phyloP scores from a whole-genome alignment of 2,329 filamentous ascomycete genomes.

The Arthrobotrys sinensis region DNA sequence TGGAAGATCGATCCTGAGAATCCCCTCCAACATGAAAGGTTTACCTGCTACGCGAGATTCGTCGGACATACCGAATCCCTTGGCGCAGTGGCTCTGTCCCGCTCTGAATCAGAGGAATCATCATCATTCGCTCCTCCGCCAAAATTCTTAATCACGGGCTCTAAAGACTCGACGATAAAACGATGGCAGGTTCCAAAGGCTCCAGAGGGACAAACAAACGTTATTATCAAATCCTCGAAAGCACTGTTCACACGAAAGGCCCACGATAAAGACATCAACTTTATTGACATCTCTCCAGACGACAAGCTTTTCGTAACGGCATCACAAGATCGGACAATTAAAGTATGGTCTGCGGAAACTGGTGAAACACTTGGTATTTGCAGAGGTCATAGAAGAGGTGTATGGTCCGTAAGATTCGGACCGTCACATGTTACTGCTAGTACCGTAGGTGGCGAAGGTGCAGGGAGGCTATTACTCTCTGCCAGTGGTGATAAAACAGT shows the following conservation, averaged over 20 bases:
- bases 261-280: constrained; percentile 99
- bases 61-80: constrained; percentile 95
- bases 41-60: constrained; percentile 84
- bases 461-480: constrained; percentile 79
- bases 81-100: constrained; percentile 88
- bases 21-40: constrained; percentile 75
- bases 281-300: constrained; percentile 83
- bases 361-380: constrained; percentile 93
- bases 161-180: constrained; percentile 95
- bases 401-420: constrained; percentile 95
- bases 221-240: constrained; percentile 68
- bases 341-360: constrained; percentile 93
- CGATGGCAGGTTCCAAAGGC: constrained; percentile 84
- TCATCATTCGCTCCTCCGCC: constrained; percentile 84
- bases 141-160: constrained; percentile 88
- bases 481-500: constrained; percentile 96
- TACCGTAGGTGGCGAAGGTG: constrained; percentile 79
- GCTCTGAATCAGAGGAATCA: constrained; percentile 76
- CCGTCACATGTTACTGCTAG: constrained; percentile 79
- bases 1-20: constrained; percentile 84
- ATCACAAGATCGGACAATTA: constrained; percentile 95
- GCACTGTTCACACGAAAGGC: constrained; percentile 92
- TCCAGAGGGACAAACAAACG: constrained; percentile 62
- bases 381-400: constrained; percentile 91
- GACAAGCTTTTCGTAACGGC: constrained; percentile 92